Evolutionary conservation across 2,329 filamentous ascomycete genomes (phyloP), one percentile per base, ranked within the genome.

Genomic region (Metarhizium rileyi): DNA sequence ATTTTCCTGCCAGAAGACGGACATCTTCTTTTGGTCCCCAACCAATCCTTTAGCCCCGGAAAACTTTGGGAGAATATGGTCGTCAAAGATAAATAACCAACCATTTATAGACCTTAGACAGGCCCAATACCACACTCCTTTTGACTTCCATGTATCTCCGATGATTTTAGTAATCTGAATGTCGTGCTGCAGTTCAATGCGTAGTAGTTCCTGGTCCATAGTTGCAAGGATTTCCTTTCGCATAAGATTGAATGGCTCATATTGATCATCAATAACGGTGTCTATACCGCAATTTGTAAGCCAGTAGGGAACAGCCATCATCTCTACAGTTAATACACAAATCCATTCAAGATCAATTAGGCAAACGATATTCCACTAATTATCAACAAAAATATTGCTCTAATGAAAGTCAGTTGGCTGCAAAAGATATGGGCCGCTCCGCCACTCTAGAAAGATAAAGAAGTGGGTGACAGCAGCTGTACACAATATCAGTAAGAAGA

Each of bases 271-370:
- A 33, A 47, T 50, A 18, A 57, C 55, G 3, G 30, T 43, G 23
- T 61, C 56, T 10, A 59, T 57, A 27, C 49, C 52, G 43, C 53
- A 51, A 26, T 46, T 27, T 4, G 62, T 63, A 30, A 67, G 56
- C 64, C 60, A 68, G 53, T 62, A 63, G 3, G 60, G 62, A 5
- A 63, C 57, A 4, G 48, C 44, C 47, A 66, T 43, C 59, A 63
- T 64, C 38, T 67, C 63, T 9, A 52, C 47, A 36, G 63, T 61
- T 25, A 61, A 56, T 9, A 61, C 52, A 53, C 57, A 64, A 23
- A 63, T 53, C 64, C 60, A 68, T 53, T 67, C 64, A 43, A 62
- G 59, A 48, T 68, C 63, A 16, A 68, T 59, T 7, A 66, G 44
- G 48, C 55, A 57, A 16, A 57, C 63, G 30, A 66, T 53, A 36